These are phyloP conservation scores for Penicillium sp. DNA, from an alignment of 2,329 filamentous ascomycete species.

Conservation along the genomic window DNA sequence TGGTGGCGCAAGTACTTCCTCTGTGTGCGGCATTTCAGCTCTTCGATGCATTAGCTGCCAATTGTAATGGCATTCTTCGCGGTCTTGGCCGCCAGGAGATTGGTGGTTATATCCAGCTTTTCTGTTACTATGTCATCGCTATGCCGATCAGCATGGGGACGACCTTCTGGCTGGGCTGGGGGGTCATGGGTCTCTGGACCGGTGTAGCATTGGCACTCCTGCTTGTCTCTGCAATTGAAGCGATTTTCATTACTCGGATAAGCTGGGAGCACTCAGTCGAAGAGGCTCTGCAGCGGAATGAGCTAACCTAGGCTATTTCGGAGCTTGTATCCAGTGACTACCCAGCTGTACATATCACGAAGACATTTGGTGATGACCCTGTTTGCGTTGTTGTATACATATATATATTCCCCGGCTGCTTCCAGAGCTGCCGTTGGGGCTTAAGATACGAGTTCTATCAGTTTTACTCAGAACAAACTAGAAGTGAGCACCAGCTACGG, in stretches of 20 bases:
- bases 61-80: slow-evolving; percentile 80
- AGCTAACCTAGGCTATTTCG: slow-evolving; percentile 10
- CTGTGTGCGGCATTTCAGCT: slow-evolving; percentile 86
- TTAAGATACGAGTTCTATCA: not conserved
- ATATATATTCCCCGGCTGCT: too few species aligned
- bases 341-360: not conserved
- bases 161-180: slow-evolving; percentile 75
- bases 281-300: slow-evolving; percentile 60
- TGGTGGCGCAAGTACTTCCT: slow-evolving; percentile 71
- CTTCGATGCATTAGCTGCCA: slow-evolving; percentile 77
- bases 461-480: not conserved
- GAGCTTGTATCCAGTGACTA: not conserved
- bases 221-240: slow-evolving; percentile 57
- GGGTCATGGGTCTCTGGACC: slow-evolving; percentile 76
- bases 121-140: slow-evolving; percentile 82
- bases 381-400: not conserved
- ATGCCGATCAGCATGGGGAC: slow-evolving; percentile 79
- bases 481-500: not conserved
- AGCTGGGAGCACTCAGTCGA: slow-evolving; percentile 62
- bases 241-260: slow-evolving; percentile 55
- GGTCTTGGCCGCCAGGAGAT: slow-evolving; percentile 87
- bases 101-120: slow-evolving; percentile 83
- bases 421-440: not conserved
- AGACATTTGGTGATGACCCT: not conserved
- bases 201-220: slow-evolving; percentile 72